These are phyloP conservation scores for Phanerodontia chrysosporium DNA, from an alignment of 768 basidiomycete genomes.

Conservation along the genomic window DNA sequence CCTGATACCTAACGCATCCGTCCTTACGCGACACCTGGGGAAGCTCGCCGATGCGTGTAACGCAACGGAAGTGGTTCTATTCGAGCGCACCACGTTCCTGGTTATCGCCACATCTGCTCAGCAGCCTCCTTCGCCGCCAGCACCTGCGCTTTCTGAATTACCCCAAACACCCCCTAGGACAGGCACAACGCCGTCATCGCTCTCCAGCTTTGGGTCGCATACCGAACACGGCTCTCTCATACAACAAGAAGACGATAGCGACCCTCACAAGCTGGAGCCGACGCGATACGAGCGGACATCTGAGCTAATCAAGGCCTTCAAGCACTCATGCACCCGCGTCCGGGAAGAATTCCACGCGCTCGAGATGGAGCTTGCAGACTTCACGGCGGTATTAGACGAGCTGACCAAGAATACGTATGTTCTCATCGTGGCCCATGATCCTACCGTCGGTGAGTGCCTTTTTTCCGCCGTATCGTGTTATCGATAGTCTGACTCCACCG, in stretches of 20 bases:
- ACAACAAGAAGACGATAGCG: constrained; percentile 15
- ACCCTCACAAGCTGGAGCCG: constrained; percentile 49
- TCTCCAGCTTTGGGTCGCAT: constrained; percentile 6
- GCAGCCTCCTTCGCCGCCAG: constrained; percentile 37
- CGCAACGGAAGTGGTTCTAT: constrained; percentile 91
- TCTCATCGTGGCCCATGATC: constrained; percentile 84
- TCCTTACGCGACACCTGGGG: constrained; percentile 81
- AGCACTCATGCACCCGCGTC: constrained; percentile 82
- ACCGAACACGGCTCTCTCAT: not conserved
- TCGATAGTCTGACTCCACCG: not conserved
- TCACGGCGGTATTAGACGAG: constrained; percentile 87
- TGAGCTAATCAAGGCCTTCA: constrained; percentile 94
- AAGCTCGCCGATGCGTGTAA: constrained; percentile 84
- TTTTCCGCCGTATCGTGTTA: not conserved
- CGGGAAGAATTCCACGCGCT: constrained; percentile 83
- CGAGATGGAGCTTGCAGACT: constrained; percentile 82
- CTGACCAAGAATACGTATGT: constrained; percentile 94
- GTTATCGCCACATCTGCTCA: constrained; percentile 83
- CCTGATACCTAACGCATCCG: constrained; percentile 90
- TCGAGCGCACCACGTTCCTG: constrained; percentile 96
- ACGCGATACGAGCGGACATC: constrained; percentile 84
- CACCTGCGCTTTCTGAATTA: constrained; percentile 14
- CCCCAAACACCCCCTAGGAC: constrained; percentile 18
- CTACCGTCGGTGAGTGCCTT: constrained; percentile 66
- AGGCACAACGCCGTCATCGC: constrained; percentile 16